Base-by-base conservation (phyloP, 2,329 filamentous ascomycete genomes). In the Hymenoscyphus scutula region DNA sequence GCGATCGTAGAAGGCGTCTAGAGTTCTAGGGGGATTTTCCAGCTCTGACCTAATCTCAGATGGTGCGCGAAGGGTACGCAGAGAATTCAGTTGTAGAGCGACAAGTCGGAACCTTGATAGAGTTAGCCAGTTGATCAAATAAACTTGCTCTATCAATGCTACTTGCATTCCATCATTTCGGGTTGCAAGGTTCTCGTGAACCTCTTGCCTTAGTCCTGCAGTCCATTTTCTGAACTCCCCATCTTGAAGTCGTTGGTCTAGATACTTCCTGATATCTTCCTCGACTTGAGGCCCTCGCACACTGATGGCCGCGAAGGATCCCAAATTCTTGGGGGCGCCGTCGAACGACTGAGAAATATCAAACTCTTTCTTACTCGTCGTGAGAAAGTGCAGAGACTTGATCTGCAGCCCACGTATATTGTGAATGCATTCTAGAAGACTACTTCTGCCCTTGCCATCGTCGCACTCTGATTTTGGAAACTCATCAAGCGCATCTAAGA, bases 341-440 rank as follows among this genome's bases (percentile, higher is more conserved):
- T 32, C 15, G 19, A 62, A 62, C 17, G 41, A 54, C 27, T 58
- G 17, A 4, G 10, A 15, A n/a, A 74, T 73, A n/a, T 73, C 69
- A 37, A 66, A 51, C 55, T 73, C 72, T 19, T 61, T 63, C 15
- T 72, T 66, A 55, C 71, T 74, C 23, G 65, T 67, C 15, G 51
- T 56, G 2, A 67, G 41, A 23, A 67, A 10, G 29, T 64, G 64
- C 5, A 65, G 27, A 13, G 32, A 54, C 19, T 19, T 19, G 4
- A 56, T n/a, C 13, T 63, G 48, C 10, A 30, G 58, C n/a, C 25
- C 17, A 11, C 30, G 29, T 11, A 58, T 32, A n/a, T 58, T 15
- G 13, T 51, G 37, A 19, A 58, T 30, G n/a, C 27, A 34, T 10
- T 34, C 25, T 25, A 58, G 41, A 32, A 58, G 41, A 13, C 11